A percentile compares a stretch with the other conserved stretches of the same genome.
Evolutionary conservation across 192 early-diverging fungal genomes (phyloP).

Genomic region (Coemansia sp.): DNA sequence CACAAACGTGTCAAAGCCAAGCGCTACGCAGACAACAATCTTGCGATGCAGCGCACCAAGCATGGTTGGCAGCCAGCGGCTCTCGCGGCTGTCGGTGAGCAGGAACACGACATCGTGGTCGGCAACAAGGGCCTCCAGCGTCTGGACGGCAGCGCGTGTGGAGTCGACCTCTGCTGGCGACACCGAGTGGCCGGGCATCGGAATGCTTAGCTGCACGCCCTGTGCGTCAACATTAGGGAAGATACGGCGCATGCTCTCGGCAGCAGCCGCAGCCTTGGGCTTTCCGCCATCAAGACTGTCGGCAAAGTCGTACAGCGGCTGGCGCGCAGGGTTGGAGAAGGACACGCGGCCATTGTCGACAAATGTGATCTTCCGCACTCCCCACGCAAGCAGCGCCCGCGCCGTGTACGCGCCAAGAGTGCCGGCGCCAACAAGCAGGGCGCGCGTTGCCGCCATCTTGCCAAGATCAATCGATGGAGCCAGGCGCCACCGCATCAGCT

Average conservation of each 20-base stretch:
- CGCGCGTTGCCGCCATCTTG: conserved; percentile 72
- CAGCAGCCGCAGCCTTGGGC: conserved; percentile 86
- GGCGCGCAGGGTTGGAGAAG: conserved; percentile 94
- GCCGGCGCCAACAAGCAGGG: conserved; percentile 88
- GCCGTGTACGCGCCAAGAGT: conserved; percentile 95
- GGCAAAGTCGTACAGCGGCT: conserved; percentile 88
- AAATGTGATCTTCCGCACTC: conserved; percentile 89
- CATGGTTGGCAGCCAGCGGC: conserved; percentile 93
- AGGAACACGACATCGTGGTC: conserved; percentile 86
- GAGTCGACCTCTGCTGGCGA: conserved; percentile 20
- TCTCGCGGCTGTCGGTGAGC: conserved; percentile 93
- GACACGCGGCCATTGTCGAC: conserved; percentile 90
- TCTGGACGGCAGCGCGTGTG: conserved; percentile 41
- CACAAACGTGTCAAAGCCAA: conserved; percentile 94
- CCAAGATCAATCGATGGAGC: conserved; percentile 82
- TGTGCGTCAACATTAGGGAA: conserved; percentile 78
- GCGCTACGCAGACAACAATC: conserved; percentile 89
- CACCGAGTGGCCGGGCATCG: conserved; percentile 95
- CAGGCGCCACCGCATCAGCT: conserved; percentile 96
- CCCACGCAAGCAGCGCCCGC: conserved; percentile 86
- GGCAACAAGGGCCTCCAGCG: conserved; percentile 66
- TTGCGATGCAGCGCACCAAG: conserved; percentile 69
- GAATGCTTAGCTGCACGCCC: conserved; percentile 75
- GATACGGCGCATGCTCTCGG: conserved; percentile 67
- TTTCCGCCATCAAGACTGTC: conserved; percentile 86